Evolutionary conservation across 1,284 basidiomycete genomes (phyloP).

Genomic region (Cryptococcus depauperatus): DNA sequence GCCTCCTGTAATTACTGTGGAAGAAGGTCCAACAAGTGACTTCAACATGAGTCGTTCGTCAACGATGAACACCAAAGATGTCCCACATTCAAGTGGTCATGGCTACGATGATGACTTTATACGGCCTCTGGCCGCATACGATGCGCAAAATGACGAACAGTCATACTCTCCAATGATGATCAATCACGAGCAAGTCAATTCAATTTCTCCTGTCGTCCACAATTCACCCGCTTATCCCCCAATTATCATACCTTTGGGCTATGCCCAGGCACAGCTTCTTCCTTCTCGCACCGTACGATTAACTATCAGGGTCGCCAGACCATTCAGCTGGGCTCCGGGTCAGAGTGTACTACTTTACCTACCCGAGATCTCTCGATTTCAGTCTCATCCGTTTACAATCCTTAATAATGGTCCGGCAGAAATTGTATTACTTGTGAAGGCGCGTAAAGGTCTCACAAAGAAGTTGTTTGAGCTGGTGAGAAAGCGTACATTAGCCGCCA

Average conservation of each 20-base stretch:
- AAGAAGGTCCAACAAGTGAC: no score
- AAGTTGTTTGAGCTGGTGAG: slow-evolving; percentile 58
- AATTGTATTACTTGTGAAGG: slow-evolving; percentile 66
- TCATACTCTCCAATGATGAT: not conserved
- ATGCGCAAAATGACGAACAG: slow-evolving; percentile 3
- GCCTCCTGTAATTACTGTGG: no score
- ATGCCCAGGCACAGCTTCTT: slow-evolving; percentile 66
- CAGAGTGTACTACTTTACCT: slow-evolving; percentile 57
- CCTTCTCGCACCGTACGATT: slow-evolving; percentile 70
- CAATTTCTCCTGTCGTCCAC: not conserved
- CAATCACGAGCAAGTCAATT: not conserved
- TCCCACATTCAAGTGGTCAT: no score
- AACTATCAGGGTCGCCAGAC: slow-evolving; percentile 57
- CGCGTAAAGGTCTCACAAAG: slow-evolving; percentile 66
- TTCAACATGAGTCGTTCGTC: slow-evolving; percentile 2
- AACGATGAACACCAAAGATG: no score
- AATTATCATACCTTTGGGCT: slow-evolving; percentile 44
- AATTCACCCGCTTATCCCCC: slow-evolving; percentile 5
- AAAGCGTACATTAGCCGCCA: slow-evolving; percentile 36
- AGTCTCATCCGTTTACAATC: slow-evolving; percentile 75
- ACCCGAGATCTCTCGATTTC: slow-evolving; percentile 59
- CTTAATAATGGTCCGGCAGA: slow-evolving; percentile 59
- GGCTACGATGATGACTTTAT: slow-evolving; percentile 28
- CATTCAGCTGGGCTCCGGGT: slow-evolving; percentile 64
- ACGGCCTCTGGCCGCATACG: slow-evolving; percentile 26